Evolutionary conservation across 1,284 basidiomycete genomes (phyloP).

Genomic region (Cryptococcus amylolentus): DNA sequence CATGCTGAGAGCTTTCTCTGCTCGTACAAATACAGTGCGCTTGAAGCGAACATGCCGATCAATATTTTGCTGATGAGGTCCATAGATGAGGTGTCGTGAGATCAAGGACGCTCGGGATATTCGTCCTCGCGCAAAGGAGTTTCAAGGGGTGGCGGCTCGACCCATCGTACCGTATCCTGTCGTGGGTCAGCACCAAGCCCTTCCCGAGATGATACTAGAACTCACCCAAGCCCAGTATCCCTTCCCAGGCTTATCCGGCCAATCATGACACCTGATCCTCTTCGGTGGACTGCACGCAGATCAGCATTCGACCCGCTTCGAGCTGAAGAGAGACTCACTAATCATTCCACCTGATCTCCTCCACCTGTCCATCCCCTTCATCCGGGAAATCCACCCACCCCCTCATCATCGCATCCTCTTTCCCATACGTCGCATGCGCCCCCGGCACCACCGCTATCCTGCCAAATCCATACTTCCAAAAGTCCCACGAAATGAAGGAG

Average conservation of each 20-base stretch:
- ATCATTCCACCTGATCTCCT: conserved; percentile 34
- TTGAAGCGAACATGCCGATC: too few relatives aligned
- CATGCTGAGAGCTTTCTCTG: too few relatives aligned
- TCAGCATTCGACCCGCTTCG: background rate
- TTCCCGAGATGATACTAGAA: background rate
- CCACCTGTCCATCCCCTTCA: conserved; percentile 12
- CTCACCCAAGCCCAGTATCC: conserved; percentile 31
- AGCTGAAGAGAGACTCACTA: conserved; percentile 22
- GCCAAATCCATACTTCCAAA: conserved; percentile 49
- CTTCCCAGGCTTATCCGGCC: conserved; percentile 41
- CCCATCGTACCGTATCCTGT: conserved; percentile 29
- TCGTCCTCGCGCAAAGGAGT: background rate
- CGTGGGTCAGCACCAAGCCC: conserved; percentile 7
- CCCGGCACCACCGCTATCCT: conserved; percentile 45
- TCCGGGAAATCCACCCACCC: conserved; percentile 40
- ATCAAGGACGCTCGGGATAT: too few relatives aligned
- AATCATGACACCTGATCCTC: conserved; percentile 38
- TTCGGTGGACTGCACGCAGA: conserved; percentile 17
- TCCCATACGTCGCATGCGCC: conserved; percentile 44
- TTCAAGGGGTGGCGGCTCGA: conserved; percentile 22
- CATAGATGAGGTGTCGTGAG: too few relatives aligned
- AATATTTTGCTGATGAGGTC: too few relatives aligned
- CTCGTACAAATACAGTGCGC: too few relatives aligned
- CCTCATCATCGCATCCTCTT: conserved; percentile 39
- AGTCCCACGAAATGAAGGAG: conserved; percentile 47